Evolutionary conservation across 176 grass and related monocot species (phyloP).

Genomic region (Phyllostachys edulis): DNA sequence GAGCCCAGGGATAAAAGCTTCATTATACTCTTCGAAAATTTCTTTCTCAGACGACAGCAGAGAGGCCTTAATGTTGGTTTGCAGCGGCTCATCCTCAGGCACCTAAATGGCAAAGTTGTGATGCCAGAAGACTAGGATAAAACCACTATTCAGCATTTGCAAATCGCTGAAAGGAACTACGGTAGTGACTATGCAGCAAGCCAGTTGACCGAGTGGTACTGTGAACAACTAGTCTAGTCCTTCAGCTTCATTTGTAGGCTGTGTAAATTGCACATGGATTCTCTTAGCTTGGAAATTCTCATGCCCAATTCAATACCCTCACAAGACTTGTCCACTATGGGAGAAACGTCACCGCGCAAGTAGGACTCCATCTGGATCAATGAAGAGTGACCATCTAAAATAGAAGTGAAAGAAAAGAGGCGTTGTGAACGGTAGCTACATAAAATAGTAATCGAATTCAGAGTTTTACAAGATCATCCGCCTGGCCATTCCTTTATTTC

Average conservation of each 20-base stretch:
- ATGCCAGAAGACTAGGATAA: constrained; percentile 11
- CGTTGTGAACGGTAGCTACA: constrained; percentile 26
- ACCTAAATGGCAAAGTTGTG: constrained; percentile 46
- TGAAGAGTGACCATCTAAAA: constrained; percentile 71
- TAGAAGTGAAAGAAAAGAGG: constrained; percentile 33
- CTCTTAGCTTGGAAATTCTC: constrained; percentile 69
- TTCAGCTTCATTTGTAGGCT: constrained; percentile 88
- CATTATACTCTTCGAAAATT: constrained; percentile 38
- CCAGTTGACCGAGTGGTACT: too few relatives aligned
- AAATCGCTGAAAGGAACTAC: constrained; percentile 17
- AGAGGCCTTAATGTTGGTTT: constrained; percentile 83
- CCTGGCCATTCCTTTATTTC: neutral
- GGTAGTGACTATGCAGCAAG: neutral
- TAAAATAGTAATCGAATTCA: constrained; percentile 8
- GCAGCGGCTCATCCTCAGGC: constrained; percentile 72
- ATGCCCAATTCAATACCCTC: constrained; percentile 42
- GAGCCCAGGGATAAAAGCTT: constrained; percentile 65
- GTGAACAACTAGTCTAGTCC: constrained; percentile 16
- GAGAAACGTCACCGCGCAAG: constrained; percentile 67
- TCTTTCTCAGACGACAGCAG: constrained; percentile 82
- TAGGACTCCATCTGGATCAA: constrained; percentile 95
- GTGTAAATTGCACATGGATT: constrained; percentile 72
- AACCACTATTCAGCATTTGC: neutral
- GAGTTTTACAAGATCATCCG: neutral
- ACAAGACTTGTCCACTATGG: constrained; percentile 54